Conservation (phyloP, 2,329 filamentous ascomycete species). For the Reticulascus tulasneorum region DNA sequence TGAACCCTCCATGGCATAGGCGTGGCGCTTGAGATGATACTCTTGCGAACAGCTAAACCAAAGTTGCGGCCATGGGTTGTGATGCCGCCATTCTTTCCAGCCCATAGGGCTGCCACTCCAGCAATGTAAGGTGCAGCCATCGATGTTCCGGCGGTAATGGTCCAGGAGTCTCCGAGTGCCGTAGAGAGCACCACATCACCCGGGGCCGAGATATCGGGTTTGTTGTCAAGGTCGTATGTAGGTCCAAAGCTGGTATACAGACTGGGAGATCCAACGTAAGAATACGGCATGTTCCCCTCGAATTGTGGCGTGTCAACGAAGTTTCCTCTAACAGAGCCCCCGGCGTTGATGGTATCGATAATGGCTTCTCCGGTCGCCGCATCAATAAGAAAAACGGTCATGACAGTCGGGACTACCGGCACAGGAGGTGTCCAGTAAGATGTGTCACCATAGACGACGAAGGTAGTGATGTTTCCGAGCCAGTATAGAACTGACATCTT, state of each 20-base stretch:
- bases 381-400: not conserved
- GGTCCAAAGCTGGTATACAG: constrained; percentile 34
- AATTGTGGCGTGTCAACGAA: too few relatives aligned
- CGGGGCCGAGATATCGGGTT: constrained; percentile 34
- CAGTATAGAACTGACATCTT: constrained; percentile 32
- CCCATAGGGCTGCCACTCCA: constrained; percentile 30
- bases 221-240: constrained; percentile 33
- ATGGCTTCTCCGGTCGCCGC: not conserved
- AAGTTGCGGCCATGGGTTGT: constrained; percentile 19
- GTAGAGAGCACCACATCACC: constrained; percentile 39
- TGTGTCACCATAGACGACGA: constrained; percentile 28
- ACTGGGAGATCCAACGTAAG: too few relatives aligned
- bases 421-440: constrained; percentile 1
- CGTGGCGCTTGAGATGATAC: constrained; percentile 26
- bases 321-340: not conserved
- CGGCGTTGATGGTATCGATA: not conserved
- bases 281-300: constrained; percentile 15
- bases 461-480: constrained; percentile 29
- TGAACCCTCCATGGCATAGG: constrained; percentile 26
- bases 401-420: not conserved
- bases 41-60: constrained; percentile 18
- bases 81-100: constrained; percentile 22
- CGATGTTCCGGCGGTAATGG: constrained; percentile 39
- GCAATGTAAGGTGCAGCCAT: constrained; percentile 43
- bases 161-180: constrained; percentile 31